Conservation (phyloP, 192 early-diverging fungal species). For the Coemansia javaensis region DNA sequence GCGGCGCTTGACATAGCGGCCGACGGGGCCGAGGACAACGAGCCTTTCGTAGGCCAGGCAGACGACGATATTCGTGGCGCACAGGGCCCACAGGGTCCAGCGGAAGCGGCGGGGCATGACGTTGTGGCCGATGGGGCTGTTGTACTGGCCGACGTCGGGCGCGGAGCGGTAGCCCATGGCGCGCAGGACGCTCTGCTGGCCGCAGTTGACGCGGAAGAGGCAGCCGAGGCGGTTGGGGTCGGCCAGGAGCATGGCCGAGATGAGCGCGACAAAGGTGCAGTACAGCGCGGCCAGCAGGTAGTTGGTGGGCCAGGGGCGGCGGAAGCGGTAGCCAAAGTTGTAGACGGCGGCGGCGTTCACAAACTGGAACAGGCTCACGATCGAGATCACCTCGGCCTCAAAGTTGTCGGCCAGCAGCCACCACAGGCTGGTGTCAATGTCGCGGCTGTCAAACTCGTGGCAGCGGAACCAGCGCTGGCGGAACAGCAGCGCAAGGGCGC, state of each 20-base stretch:
- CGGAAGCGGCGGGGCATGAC: slow-evolving; percentile 63
- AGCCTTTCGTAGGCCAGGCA: slow-evolving; percentile 51
- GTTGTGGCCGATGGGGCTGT: slow-evolving; percentile 67
- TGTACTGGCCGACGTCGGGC: slow-evolving; percentile 54
- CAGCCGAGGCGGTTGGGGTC: slow-evolving; percentile 67
- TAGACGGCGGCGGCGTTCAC: slow-evolving; percentile 63
- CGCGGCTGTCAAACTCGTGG: slow-evolving; percentile 69
- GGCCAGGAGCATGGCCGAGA: slow-evolving; percentile 56
- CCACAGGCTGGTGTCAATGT: slow-evolving; percentile 64
- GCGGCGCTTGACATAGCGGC: slow-evolving; percentile 36
- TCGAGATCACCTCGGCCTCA: slow-evolving; percentile 60
- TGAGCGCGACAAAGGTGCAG: slow-evolving; percentile 46
- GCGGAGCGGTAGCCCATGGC: slow-evolving; percentile 34
- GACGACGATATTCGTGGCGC: slow-evolving; percentile 38
- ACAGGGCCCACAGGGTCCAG: slow-evolving; percentile 56
- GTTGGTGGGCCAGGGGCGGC: slow-evolving; percentile 61
- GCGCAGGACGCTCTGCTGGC: slow-evolving; percentile 40
- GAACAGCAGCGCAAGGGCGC: slow-evolving; percentile 55
- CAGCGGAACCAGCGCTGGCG: slow-evolving; percentile 70
- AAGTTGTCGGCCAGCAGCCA: slow-evolving; percentile 82
- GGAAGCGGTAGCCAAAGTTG: slow-evolving; percentile 66
- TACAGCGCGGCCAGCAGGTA: slow-evolving; percentile 56
- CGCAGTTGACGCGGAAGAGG: slow-evolving; percentile 70
- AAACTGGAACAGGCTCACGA: slow-evolving; percentile 68
- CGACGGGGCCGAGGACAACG: slow-evolving; percentile 53